phyloP scores from a whole-genome alignment of 2,329 filamentous ascomycete species.

The Harringtonia aguacate region DNA sequence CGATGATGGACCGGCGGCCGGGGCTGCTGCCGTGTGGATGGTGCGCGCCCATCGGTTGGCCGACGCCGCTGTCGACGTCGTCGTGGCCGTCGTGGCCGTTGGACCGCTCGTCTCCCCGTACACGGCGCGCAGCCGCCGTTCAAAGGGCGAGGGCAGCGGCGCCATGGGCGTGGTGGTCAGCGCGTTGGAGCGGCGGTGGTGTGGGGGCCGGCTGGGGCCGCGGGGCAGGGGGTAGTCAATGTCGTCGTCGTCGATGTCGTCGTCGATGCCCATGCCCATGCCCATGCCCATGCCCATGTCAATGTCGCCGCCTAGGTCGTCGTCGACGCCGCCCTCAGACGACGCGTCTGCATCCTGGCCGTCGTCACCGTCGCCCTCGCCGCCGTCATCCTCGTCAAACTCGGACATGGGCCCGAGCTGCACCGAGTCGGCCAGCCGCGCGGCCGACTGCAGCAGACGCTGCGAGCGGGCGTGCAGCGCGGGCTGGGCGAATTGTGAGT shows the following conservation, averaged over 20 bases:
- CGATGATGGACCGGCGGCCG: too few relatives aligned
- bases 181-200: not conserved
- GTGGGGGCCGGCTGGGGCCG: not conserved
- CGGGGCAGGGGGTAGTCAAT: not conserved
- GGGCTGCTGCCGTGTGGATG: too few relatives aligned
- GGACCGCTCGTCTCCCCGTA: conserved; percentile 6
- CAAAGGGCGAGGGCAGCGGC: conserved; percentile 13
- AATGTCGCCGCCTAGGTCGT: too few relatives aligned
- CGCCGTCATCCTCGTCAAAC: conserved; percentile 12
- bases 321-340: too few relatives aligned
- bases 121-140: conserved; percentile 12
- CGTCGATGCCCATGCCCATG: conserved; percentile 5
- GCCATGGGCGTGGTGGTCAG: conserved; percentile 13
- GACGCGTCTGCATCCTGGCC: not conserved
- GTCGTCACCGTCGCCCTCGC: not conserved
- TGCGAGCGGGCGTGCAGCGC: conserved; percentile 2
- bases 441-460: conserved; percentile 11
- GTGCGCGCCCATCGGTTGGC: not conserved
- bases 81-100: not conserved
- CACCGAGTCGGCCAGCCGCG: conserved; percentile 13
- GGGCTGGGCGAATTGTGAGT: too few relatives aligned
- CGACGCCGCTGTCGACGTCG: not conserved
- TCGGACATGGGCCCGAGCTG: conserved; percentile 15
- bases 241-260: conserved; percentile 24
- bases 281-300: too few relatives aligned